These are phyloP conservation scores for Pichia norvegensis DNA, from an alignment of 1,139 yeast genomes.

Conservation along the genomic window DNA sequence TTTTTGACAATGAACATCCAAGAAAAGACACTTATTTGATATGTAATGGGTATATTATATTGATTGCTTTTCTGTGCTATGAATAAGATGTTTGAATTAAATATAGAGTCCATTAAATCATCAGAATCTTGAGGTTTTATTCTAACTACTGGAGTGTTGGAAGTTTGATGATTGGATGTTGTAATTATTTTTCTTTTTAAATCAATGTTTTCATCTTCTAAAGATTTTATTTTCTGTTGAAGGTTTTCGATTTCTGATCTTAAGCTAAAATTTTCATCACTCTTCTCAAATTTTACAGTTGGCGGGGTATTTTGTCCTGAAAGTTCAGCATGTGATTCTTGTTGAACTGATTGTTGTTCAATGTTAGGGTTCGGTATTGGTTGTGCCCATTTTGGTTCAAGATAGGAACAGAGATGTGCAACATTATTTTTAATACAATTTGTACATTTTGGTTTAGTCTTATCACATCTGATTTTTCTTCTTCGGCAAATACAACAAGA, in stretches of 20 bases:
- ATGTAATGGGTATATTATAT: conserved; percentile 35
- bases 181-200: conserved; percentile 13
- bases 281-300: not conserved
- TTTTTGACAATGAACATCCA: conserved; percentile 49
- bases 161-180: not conserved
- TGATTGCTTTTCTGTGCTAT: conserved; percentile 36
- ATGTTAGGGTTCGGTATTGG: conserved; percentile 16
- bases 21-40: conserved; percentile 41
- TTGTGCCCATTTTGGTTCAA: conserved; percentile 51
- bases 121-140: conserved; percentile 11
- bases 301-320: not conserved
- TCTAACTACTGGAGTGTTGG: not conserved
- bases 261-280: not conserved
- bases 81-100: conserved; percentile 42
- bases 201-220: conserved; percentile 25
- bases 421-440: conserved; percentile 67
- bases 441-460: conserved; percentile 62
- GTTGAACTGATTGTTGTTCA: not conserved
- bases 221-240: conserved; percentile 19
- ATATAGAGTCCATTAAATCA: conserved; percentile 35
- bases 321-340: conserved; percentile 7
- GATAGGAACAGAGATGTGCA: conserved; percentile 63
- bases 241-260: conserved; percentile 16
- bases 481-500: conserved; percentile 43
- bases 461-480: conserved; percentile 50